These are phyloP conservation scores for Flagelloscypha sp. DNA, from an alignment of 768 basidiomycete species.

Conservation along the genomic window DNA sequence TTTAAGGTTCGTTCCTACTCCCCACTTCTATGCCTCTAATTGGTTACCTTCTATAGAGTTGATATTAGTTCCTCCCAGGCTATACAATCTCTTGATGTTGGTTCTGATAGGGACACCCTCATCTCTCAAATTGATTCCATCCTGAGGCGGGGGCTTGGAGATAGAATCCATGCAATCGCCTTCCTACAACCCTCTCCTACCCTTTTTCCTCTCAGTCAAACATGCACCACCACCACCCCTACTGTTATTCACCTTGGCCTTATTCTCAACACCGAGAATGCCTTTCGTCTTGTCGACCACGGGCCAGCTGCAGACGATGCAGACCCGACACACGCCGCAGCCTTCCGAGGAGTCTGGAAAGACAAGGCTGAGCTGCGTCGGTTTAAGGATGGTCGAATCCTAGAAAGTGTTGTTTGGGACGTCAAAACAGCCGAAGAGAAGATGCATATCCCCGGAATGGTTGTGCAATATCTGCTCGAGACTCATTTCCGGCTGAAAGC, in stretches of 20 bases:
- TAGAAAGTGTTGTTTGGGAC: conserved; percentile 96
- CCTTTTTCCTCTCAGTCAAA: conserved; percentile 42
- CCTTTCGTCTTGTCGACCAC: conserved; percentile 84
- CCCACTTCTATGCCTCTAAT: not conserved
- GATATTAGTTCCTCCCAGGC: conserved; percentile 43
- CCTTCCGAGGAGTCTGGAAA: conserved; percentile 87
- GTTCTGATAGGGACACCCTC: conserved; percentile 49
- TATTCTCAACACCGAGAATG: conserved; percentile 60
- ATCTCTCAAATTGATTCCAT: conserved; percentile 41
- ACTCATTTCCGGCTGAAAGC: conserved; percentile 65
- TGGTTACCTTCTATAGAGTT: conserved; percentile 33
- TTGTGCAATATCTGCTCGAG: conserved; percentile 66
- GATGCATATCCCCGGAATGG: conserved; percentile 62
- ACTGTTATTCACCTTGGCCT: conserved; percentile 63
- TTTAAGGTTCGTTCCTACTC: conserved; percentile 38
- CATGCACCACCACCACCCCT: conserved; percentile 42
- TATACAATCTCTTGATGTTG: conserved; percentile 45
- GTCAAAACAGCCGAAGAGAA: conserved; percentile 74
- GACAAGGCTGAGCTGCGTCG: conserved; percentile 84
- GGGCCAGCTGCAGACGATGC: conserved; percentile 72
- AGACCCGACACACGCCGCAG: conserved; percentile 38
- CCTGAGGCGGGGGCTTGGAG: conserved; percentile 61
- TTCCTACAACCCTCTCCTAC: conserved; percentile 46
- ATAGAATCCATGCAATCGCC: conserved; percentile 58
- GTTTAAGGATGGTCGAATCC: conserved; percentile 92